Conservation (phyloP, 1,139 yeast genomes). For the Geotrichum fermentans region DNA sequence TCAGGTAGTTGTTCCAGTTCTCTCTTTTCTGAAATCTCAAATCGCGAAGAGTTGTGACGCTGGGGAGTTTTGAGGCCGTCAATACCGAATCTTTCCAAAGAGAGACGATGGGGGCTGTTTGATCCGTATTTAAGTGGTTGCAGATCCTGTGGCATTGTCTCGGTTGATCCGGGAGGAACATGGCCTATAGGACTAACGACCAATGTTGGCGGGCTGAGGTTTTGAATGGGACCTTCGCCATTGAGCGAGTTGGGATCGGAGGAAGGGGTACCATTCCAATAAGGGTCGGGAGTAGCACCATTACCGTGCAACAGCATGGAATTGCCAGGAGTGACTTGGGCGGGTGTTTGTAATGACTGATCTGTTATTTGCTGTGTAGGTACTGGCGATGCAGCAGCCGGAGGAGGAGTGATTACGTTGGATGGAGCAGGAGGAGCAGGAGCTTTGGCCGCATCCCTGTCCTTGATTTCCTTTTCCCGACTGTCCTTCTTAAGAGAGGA, state of each 20-base stretch:
- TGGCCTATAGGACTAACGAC: slow-evolving; percentile 24
- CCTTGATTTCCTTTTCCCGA: slow-evolving; percentile 19
- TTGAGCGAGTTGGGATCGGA: background rate
- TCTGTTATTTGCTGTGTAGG: slow-evolving; percentile 1
- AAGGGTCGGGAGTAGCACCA: background rate
- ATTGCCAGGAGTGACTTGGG: background rate
- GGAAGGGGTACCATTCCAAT: background rate
- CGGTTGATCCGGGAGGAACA: slow-evolving; percentile 38
- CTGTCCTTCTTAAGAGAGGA: slow-evolving; percentile 17
- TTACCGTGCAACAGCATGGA: background rate
- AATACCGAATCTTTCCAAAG: slow-evolving; percentile 43
- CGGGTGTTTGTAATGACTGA: background rate
- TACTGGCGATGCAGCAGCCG: too few relatives aligned
- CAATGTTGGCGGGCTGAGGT: slow-evolving; percentile 14
- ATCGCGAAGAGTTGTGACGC: slow-evolving; percentile 89
- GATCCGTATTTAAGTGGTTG: slow-evolving; percentile 27
- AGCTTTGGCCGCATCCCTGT: slow-evolving; percentile 8
- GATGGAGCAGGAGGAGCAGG: background rate
- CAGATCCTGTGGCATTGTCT: slow-evolving; percentile 40
- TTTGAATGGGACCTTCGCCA: background rate
- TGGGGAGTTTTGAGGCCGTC: slow-evolving; percentile 76
- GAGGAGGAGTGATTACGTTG: too few relatives aligned
- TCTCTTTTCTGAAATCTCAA: slow-evolving; percentile 68
- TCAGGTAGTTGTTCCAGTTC: slow-evolving; percentile 79
- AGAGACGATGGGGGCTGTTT: slow-evolving; percentile 25